Evolutionary conservation across 2,329 filamentous ascomycete species (phyloP).

Genomic region (Colletotrichum eleusines): DNA sequence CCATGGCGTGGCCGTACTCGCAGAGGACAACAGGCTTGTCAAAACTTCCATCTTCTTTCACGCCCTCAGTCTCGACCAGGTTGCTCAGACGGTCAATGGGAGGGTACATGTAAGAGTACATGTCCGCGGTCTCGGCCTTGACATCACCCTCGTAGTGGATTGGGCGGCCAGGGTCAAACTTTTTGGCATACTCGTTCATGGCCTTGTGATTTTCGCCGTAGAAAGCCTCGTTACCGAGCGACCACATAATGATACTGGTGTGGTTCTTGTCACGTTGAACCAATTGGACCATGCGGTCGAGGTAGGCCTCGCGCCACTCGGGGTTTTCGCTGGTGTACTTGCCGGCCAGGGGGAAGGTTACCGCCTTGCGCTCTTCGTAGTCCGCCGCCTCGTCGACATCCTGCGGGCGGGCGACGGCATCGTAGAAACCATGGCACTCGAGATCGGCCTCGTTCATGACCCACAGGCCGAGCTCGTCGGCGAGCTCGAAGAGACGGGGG

Average conservation of each 20-base stretch:
- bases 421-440: constrained; percentile 67
- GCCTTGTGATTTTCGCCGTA: constrained; percentile 76
- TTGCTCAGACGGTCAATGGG: constrained; percentile 63
- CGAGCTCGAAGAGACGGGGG: constrained; percentile 68
- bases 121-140: constrained; percentile 70
- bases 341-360: constrained; percentile 66
- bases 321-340: constrained; percentile 72
- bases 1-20: constrained; percentile 76
- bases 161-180: constrained; percentile 67
- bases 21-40: constrained; percentile 71
- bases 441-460: constrained; percentile 65
- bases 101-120: constrained; percentile 78
- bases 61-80: constrained; percentile 58
- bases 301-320: constrained; percentile 71
- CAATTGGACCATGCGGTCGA: constrained; percentile 75
- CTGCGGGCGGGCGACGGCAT: constrained; percentile 61
- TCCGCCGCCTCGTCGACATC: constrained; percentile 68
- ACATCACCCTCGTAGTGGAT: constrained; percentile 77
- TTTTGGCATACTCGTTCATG: constrained; percentile 74
- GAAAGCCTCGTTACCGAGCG: constrained; percentile 79
- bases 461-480: constrained; percentile 76
- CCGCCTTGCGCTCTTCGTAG: constrained; percentile 70
- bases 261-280: constrained; percentile 79
- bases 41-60: constrained; percentile 56
- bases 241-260: constrained; percentile 79